Percentiles rank a stretch among this genome's conserved stretches.
Evolutionary conservation across 139 green algal species (phyloP).

Genomic region (Chlorella ohadii): DNA sequence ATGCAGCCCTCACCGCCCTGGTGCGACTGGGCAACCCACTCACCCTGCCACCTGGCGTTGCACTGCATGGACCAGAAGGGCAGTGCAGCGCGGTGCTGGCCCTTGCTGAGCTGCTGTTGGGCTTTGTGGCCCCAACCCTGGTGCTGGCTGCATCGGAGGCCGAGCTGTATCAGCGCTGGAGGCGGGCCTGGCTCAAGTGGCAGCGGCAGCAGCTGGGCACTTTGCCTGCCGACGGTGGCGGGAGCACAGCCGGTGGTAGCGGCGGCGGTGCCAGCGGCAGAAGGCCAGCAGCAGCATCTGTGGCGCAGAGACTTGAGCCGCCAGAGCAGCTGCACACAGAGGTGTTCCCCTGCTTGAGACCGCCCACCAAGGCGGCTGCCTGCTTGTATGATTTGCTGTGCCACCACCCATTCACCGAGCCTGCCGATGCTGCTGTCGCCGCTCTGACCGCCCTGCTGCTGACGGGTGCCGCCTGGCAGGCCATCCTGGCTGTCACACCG

Average conservation of each 20-base stretch:
- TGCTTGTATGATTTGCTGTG: too few species aligned
- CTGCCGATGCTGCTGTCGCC: too few species aligned
- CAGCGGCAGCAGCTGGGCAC: background rate
- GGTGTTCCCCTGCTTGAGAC: too few species aligned
- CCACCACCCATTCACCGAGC: too few species aligned
- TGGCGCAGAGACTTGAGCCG: background rate
- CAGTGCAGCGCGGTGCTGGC: background rate
- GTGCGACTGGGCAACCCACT: background rate
- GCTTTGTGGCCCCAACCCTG: conserved; percentile 6
- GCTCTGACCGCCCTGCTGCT: conserved; percentile 1
- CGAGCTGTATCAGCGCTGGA: background rate
- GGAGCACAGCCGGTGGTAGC: background rate
- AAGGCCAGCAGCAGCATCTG: background rate
- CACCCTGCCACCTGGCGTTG: background rate
- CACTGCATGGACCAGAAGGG: background rate
- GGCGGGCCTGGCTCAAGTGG: background rate
- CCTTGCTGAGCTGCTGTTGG: conserved; percentile 5
- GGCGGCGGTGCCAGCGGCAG: background rate
- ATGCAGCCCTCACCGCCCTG: background rate
- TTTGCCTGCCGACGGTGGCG: background rate
- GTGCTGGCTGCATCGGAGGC: background rate
- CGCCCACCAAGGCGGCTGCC: too few species aligned
- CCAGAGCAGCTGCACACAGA: background rate
- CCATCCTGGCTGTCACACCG: background rate
- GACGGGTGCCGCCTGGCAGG: background rate